Evolutionary conservation across 2,329 filamentous ascomycete genomes (phyloP), one percentile per base, ranked within the genome.

Genomic region (Fusarium xyrophilum): DNA sequence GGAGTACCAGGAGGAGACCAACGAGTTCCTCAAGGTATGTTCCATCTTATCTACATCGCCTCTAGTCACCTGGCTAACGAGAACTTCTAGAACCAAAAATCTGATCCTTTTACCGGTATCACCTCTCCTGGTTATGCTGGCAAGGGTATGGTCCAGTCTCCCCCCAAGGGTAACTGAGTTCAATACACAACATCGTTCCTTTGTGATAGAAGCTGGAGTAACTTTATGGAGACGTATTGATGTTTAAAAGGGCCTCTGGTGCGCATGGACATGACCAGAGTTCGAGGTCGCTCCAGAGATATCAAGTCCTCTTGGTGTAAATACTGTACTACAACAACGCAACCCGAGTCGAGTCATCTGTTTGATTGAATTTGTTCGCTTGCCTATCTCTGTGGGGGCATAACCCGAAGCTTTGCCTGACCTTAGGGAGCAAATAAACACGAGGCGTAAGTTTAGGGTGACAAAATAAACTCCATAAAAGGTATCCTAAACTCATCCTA

Each of bases 1-100:
- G 86, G 96, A 99, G 83, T 98, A 92, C 89, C 93, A 99, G 85
- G 93, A 98, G 85, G 91, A 91, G 74, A 87, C 90, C 74, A 97
- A 99, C 83, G 96, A 97, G 85, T 96, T 92, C 82, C 86, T 97
- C 81, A 94, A 89, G 88, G 95, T 97, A 84, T 50, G 70, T 63
- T 36, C 7, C 46, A 21, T 33, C 21, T 3, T 27, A 21, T 23
- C 25, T 19, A 36, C n/a, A 7, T 55, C 25, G 21, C 36, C 21
- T 33, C 7, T 36, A 27, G 50, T 27, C 43, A 40, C 7, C 17
- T 19, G 21, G 42, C 70, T 75, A 62, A 73, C 68, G 57, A 36
- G 30, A 21, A 17, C 51, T 33, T n/a, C 79, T 79, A 96, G 92
- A 84, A 85, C 78, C 92, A 96, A 88, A 91, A 90, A 77, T 85